Conservation (phyloP, 192 early-diverging fungal species). For the Dispira simplex region DNA sequence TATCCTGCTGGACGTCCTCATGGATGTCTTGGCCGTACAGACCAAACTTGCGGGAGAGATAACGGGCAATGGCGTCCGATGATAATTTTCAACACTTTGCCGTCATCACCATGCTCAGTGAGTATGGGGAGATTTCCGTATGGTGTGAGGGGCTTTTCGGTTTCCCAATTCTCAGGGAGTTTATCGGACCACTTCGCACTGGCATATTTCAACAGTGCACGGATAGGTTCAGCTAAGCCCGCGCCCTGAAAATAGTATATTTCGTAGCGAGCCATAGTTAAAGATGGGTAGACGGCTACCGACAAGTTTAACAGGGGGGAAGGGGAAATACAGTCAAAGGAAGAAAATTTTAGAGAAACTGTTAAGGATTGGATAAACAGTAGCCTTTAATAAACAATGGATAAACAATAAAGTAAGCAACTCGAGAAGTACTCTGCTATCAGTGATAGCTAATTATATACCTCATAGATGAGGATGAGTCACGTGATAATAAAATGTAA, state of each 20-base stretch:
- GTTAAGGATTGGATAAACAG: no score
- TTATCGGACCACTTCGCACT: slow-evolving; percentile 18
- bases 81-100: slow-evolving; percentile 19
- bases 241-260: slow-evolving; percentile 19
- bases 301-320: no score
- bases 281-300: no score
- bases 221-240: slow-evolving; percentile 16
- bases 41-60: slow-evolving; percentile 24
- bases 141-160: slow-evolving; percentile 24
- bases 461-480: no score
- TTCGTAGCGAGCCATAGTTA: slow-evolving; percentile 9
- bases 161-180: slow-evolving; percentile 22
- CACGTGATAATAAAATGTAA: no score
- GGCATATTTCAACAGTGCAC: slow-evolving; percentile 21
- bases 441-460: no score
- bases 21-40: slow-evolving; percentile 15
- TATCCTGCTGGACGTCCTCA: slow-evolving; percentile 17
- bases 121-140: slow-evolving; percentile 33
- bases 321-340: no score
- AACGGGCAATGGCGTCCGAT: slow-evolving; percentile 31
- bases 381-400: no score
- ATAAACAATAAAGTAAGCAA: no score
- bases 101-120: slow-evolving; percentile 19
- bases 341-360: no score
- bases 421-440: no score